Evolutionary conservation across 2,329 filamentous ascomycete genomes (phyloP).

Genomic region (Drechslerella coelobrocha): DNA sequence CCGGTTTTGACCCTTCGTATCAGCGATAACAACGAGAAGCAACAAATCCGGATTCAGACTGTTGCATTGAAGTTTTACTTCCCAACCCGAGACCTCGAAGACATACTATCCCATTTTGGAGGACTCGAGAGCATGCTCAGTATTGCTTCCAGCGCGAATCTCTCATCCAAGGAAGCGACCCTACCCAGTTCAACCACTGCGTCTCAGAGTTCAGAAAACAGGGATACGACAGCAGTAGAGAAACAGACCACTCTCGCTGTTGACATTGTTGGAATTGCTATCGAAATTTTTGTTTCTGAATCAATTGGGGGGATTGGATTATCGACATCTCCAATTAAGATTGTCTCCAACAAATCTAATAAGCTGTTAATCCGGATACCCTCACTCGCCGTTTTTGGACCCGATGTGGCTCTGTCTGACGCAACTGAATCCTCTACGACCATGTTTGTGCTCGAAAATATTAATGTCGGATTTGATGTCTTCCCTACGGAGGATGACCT

Average conservation of each 20-base stretch:
- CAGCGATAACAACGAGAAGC: constrained; percentile 62
- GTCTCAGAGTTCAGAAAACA: constrained; percentile 57
- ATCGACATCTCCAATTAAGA: constrained; percentile 75
- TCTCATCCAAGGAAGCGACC: constrained; percentile 56
- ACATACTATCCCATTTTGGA: constrained; percentile 86
- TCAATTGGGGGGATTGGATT: constrained; percentile 77
- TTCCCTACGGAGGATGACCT: constrained; percentile 80
- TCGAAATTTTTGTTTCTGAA: constrained; percentile 77
- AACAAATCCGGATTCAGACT: constrained; percentile 72
- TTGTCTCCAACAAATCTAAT: constrained; percentile 71
- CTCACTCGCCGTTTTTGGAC: constrained; percentile 76
- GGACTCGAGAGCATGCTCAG: constrained; percentile 90
- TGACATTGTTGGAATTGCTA: constrained; percentile 75
- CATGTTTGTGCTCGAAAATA: constrained; percentile 68
- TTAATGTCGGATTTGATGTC: constrained; percentile 74
- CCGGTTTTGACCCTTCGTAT: constrained; percentile 55
- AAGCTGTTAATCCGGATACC: constrained; percentile 76
- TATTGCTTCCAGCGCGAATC: constrained; percentile 56
- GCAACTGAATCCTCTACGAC: constrained; percentile 67
- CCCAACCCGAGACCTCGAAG: constrained; percentile 81
- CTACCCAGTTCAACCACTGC: constrained; percentile 65
- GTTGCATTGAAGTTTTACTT: constrained; percentile 77
- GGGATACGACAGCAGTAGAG: constrained; percentile 60
- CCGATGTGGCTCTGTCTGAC: constrained; percentile 58
- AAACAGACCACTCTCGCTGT: constrained; percentile 67